Evolutionary conservation across 106 monocot genomes (phyloP).

Genomic region (Allium sativum): DNA sequence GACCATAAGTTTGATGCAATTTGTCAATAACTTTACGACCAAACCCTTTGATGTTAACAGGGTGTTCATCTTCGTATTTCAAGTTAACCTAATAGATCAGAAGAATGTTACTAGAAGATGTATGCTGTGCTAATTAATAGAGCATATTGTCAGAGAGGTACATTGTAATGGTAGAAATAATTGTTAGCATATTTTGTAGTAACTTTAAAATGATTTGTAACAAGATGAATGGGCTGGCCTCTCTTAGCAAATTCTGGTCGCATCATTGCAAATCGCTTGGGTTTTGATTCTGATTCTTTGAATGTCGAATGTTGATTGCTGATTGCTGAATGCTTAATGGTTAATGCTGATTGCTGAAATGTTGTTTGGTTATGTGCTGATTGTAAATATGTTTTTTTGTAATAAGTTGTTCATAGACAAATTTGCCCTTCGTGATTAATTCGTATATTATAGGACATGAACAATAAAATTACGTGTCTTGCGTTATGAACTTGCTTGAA

Average conservation of each 20-base stretch:
- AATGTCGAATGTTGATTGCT: too few relatives aligned
- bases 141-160: conserved; percentile 11
- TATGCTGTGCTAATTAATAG: too few relatives aligned
- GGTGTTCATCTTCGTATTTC: conserved; percentile 87
- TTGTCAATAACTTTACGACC: conserved; percentile 80
- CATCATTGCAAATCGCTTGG: conserved; percentile 42
- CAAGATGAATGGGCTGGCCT: conserved; percentile 41
- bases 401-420: too few relatives aligned
- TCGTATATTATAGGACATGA: too few relatives aligned
- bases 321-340: too few relatives aligned
- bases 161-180: conserved; percentile 81
- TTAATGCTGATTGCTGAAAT: too few relatives aligned
- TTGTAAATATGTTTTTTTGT: too few relatives aligned
- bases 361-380: too few relatives aligned
- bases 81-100: conserved; percentile 44
- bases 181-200: conserved; percentile 32
- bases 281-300: conserved; percentile 34
- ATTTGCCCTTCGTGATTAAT: too few relatives aligned
- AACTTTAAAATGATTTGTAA: conserved; percentile 73
- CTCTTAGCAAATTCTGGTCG: conserved; percentile 42
- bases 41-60: conserved; percentile 69
- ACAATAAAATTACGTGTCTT: too few relatives aligned
- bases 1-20: conserved; percentile 57
- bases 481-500: too few relatives aligned
- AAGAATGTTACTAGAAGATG: not conserved